Evolutionary conservation across 495 filamentous ascomycete genomes (phyloP), one percentile per base, ranked within the genome.

Genomic region (Hypoxylon fuscum): DNA sequence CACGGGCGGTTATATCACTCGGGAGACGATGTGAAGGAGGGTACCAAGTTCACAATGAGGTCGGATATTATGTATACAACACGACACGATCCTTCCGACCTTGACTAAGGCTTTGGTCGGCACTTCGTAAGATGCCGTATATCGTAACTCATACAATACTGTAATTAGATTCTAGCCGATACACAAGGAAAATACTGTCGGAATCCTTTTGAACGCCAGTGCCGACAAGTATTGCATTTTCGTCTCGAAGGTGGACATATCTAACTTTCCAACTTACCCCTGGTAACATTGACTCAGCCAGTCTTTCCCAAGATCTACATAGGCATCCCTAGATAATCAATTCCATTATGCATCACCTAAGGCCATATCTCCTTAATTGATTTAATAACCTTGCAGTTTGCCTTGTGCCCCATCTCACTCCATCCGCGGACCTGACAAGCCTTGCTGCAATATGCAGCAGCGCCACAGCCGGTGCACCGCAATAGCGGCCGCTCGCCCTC

Each of bases 41-140:
- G 92, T 0, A 76, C 79, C 1, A 95, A 96, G 75, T 89, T 87
- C 63, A 94, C 89, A 1, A 81, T 95, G 75, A 78, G 92, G 66
- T 89, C 87, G 11, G 92, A 96, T 77, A 70, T 95, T 21, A 85
- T 95, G 87, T 96, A 91, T 64, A 51, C 34, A 10, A 23, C 25
- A 11, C 49, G 47, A 8, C 20, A 41, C 3, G 3, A 6, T 20
- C n/a, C 17, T 5, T 7, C 31, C 8, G 10, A 49, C 11, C 10
- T 12, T 11, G 23, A 14, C n/a, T 14, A 37, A 42, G 25, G 12
- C n/a, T 15, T 7, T 48, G 14, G 8, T 20, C 9, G 40, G 10
- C 18, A 22, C 7, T 22, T 15, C 10, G 14, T 6, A 2, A 35
- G 17, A 18, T 23, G n/a, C n/a, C n/a, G n/a, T n/a, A n/a, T n/a